Conservation (phyloP, 208 protist genomes). For the Plasmodiophora brassicae region DNA sequence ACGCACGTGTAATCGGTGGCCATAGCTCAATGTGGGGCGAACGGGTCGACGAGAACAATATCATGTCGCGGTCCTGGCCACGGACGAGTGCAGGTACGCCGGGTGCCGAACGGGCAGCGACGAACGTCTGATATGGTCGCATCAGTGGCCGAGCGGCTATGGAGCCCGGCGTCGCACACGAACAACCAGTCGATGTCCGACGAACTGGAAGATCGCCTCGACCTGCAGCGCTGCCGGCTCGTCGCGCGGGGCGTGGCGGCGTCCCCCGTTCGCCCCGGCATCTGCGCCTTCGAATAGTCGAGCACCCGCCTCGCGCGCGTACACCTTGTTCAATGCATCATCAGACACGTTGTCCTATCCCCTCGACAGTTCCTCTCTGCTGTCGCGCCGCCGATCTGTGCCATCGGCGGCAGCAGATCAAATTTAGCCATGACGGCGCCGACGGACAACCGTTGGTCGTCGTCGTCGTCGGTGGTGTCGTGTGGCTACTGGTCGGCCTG, state of each 20-base stretch:
- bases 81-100: background rate
- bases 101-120: background rate
- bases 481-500: no score
- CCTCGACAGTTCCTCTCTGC: no score
- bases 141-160: slow-evolving; percentile 26
- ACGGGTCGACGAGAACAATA: slow-evolving; percentile 7
- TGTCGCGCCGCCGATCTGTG: no score
- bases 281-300: background rate
- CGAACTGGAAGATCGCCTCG: background rate
- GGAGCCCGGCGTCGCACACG: background rate
- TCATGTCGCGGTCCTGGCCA: background rate
- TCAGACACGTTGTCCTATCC: no score
- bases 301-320: no score
- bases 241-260: background rate
- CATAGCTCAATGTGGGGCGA: slow-evolving; percentile 35
- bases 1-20: slow-evolving; percentile 12
- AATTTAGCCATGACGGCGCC: no score
- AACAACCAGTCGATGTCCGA: background rate
- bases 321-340: no score
- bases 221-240: background rate
- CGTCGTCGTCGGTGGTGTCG: no score
- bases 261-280: background rate
- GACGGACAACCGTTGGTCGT: no score
- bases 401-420: no score
- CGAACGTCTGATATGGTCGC: background rate